These are phyloP conservation scores for Juglanconis oblonga DNA, from an alignment of 2,329 filamentous ascomycete genomes.

Conservation along the genomic window DNA sequence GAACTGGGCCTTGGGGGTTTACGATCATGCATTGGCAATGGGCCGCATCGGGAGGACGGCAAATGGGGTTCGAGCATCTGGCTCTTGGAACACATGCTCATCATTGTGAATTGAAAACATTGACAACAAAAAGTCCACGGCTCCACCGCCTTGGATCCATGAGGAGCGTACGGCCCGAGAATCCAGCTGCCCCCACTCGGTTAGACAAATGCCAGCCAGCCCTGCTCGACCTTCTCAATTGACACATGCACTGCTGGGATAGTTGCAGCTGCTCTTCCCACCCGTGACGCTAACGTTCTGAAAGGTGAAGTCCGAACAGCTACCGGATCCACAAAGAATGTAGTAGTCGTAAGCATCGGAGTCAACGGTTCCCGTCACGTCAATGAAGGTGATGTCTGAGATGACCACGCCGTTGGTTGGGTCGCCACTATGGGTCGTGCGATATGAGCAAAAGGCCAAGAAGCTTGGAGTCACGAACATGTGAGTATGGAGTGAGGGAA, in stretches of 20 bases:
- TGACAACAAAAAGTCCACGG: neutral
- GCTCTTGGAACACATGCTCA: too few relatives aligned
- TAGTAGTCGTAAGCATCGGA: slow-evolving; percentile 1
- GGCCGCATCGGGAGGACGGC: too few relatives aligned
- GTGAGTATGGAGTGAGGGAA: too few relatives aligned
- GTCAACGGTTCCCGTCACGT: neutral
- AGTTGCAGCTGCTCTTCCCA: neutral
- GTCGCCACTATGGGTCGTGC: too few relatives aligned
- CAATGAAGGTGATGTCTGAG: too few relatives aligned
- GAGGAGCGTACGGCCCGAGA: neutral
- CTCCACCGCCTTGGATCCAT: neutral
- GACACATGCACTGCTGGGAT: neutral
- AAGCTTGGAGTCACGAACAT: too few relatives aligned
- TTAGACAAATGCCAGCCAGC: neutral
- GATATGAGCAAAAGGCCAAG: too few relatives aligned
- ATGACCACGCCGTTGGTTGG: neutral
- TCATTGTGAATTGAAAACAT: too few relatives aligned
- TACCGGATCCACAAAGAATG: neutral
- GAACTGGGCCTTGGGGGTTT: too few relatives aligned
- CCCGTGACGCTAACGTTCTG: neutral
- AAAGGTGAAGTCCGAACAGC: neutral
- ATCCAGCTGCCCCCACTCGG: neutral
- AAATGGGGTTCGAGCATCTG: too few relatives aligned
- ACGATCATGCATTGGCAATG: too few relatives aligned
- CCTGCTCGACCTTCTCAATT: neutral